Conservation (phyloP, 495 filamentous ascomycete genomes). For the Aspergillus steynii region DNA sequence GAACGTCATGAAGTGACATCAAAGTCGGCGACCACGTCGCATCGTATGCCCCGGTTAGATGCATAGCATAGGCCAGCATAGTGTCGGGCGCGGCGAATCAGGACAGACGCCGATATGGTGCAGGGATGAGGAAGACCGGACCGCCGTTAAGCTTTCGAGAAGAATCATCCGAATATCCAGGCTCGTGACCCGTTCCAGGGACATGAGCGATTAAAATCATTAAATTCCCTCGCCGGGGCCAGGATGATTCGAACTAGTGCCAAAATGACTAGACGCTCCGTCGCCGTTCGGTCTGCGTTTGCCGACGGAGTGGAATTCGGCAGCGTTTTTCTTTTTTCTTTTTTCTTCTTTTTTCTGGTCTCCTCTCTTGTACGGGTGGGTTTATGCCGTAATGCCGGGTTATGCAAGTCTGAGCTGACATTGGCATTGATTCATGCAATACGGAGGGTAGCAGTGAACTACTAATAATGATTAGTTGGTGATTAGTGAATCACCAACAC, state of each 20-base stretch:
- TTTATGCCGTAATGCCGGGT: constrained; percentile 25
- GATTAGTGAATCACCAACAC: background rate
- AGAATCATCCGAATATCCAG: constrained; percentile 17
- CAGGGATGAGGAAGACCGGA: constrained; percentile 11
- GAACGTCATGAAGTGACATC: background rate
- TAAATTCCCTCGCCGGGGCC: background rate
- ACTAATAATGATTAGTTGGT: background rate
- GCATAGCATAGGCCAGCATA: background rate
- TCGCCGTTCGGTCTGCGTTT: constrained; percentile 20
- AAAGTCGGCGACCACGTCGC: background rate
- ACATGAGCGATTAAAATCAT: background rate
- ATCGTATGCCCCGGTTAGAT: background rate
- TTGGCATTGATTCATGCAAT: constrained; percentile 1
- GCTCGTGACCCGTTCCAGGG: constrained; percentile 6
- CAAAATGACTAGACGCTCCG: constrained; percentile 11
- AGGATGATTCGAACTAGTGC: background rate
- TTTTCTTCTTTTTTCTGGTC: background rate
- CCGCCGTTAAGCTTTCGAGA: constrained; percentile 17
- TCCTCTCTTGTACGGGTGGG: background rate
- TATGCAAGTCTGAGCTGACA: constrained; percentile 16
- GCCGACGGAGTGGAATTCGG: constrained; percentile 10
- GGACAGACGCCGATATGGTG: constrained; percentile 5
- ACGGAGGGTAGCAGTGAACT: background rate
- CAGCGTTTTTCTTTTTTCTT: background rate
- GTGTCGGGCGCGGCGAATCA: background rate